Base-by-base conservation (phyloP, 2,329 filamentous ascomycete species). In the Furcasterigmium furcatum region DNA sequence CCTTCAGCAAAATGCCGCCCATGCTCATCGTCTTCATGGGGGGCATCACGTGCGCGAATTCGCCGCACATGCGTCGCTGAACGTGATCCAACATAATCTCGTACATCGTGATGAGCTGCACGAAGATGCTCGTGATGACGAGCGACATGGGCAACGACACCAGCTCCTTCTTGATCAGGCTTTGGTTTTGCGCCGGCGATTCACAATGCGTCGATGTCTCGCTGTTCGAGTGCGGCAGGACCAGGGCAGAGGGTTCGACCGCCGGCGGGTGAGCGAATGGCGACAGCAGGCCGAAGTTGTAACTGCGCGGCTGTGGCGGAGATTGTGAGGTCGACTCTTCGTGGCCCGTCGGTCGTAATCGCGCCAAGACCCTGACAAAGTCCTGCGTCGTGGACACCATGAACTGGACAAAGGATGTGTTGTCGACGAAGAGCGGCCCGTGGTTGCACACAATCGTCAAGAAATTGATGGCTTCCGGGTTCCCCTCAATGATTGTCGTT, bases 21-120 rank as follows among this genome's bases (percentile, higher is more conserved):
- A 40, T n/a, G 22, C 7, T 16, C 13, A 40, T 9, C 4, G 19
- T 19, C 9, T 20, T 6, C n/a, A 42, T 24, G 5, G 16, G 18
- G 6, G 40, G 27, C 13, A 42, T n/a, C n/a, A n/a, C n/a, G n/a
- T n/a, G n/a, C n/a, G n/a, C n/a, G n/a, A n/a, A n/a, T n/a, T n/a
- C n/a, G n/a, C 29, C 19, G 19, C 16, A 14, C 19, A 42, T 34
- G 8, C 40, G 27, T 9, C 24, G 14, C 6, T 19, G 12, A 13
- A 32, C 19, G 8, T 42, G 40, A 14, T 42, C 19, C 9, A 34
- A 13, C 14, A 42, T 29, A 19, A 25, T 72, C 60, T 44, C 42
- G 42, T 25, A 44, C 20, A 38, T n/a, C 6, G 21, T 20, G 42
- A 44, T 36, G n/a, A 44, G 42, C 42, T 44, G 42, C 6, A 25